Evolutionary conservation across 345 rosid genomes (phyloP), one percentile per base, ranked within the genome.

Genomic region (Eucalyptus virginea): DNA sequence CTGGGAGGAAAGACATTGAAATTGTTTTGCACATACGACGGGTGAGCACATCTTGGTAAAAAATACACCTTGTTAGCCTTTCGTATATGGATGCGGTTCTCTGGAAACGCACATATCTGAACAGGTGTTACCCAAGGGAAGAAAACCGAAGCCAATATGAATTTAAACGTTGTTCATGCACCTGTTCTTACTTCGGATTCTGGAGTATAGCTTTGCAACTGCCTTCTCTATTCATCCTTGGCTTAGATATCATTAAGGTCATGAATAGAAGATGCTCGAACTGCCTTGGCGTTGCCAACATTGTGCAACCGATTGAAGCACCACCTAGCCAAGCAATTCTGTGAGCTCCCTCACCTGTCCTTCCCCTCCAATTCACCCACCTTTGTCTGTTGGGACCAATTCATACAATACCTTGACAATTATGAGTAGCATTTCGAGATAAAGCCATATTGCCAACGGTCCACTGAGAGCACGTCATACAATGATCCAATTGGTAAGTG

Each of bases 241-340:
- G 72, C 9, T 15, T 30, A 62, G 72, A 32, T 16, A 62, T 62
- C 72, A 30, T 30, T 30, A 30, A 3, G n/a, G n/a, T 58, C 14
- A 58, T 58, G 14, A 58, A 58, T 26, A 5, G 65, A 58, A 58
- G 26, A 6, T 96, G 95, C 90, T 92, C 95, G 1, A 93, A 92
- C 86, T 89, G 86, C 18, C 90, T 90, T 12, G 65, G 86, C 48
- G 88, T 94, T 32, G 91, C 94, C 2, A 90, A 94, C 87, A 77
- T 95, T 34, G 91, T 95, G 7, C 51, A 93, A 95, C 42, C 88
- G 96, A 69, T 87, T 94, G 13, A 93, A 91, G 42, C 91, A 94
- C 6, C 95, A 94, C 81, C 89, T 96, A 6, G 91, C 95, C 16
- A 95, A 95, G 89, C 88, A 92, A 13, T 95, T 92, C 88, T 94